These are phyloP conservation scores for Wickerhamiella slavikovae DNA, from an alignment of 805 yeast species.

Conservation along the genomic window DNA sequence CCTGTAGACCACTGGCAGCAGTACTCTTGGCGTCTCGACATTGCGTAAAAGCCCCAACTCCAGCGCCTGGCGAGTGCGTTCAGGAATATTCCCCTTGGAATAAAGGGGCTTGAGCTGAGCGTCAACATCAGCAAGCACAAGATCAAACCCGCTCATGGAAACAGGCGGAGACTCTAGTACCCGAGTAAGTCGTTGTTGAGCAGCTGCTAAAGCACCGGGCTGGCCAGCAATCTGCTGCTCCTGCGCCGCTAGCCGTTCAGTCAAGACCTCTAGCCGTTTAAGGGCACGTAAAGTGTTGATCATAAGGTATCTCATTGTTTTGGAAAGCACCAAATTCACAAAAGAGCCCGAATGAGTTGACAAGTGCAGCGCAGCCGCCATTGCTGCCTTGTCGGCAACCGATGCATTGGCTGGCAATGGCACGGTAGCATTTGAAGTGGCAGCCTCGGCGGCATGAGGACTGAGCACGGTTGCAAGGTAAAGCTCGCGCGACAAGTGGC, in stretches of 20 bases:
- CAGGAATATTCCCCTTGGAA: constrained; percentile 5
- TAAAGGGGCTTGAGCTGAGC: constrained; percentile 8
- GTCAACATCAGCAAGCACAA: constrained; percentile 7
- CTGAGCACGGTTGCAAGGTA: constrained; percentile 11
- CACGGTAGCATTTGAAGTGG: too few relatives aligned
- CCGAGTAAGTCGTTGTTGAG: constrained; percentile 14
- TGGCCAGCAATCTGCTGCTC: constrained; percentile 10
- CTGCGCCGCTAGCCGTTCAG: constrained; percentile 4
- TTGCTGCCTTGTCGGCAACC: background rate
- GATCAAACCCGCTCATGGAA: constrained; percentile 9
- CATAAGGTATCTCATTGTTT: constrained; percentile 18
- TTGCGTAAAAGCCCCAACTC: constrained; percentile 17
- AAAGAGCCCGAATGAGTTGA: constrained; percentile 10
- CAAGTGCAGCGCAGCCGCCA: constrained; percentile 2
- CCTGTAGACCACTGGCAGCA: constrained; percentile 16
- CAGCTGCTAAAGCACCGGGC: constrained; percentile 12
- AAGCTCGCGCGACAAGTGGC: constrained; percentile 51
- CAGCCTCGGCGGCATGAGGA: too few relatives aligned
- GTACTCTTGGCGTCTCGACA: constrained; percentile 33
- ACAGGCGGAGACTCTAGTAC: constrained; percentile 12
- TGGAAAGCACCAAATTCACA: constrained; percentile 17
- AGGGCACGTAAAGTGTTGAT: constrained; percentile 20
- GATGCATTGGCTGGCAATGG: too few relatives aligned
- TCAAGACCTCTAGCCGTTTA: constrained; percentile 18
- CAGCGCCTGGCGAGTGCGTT: constrained; percentile 4